phyloP scores from a whole-genome alignment of 495 filamentous ascomycete species.

The Lepraria neglecta region DNA sequence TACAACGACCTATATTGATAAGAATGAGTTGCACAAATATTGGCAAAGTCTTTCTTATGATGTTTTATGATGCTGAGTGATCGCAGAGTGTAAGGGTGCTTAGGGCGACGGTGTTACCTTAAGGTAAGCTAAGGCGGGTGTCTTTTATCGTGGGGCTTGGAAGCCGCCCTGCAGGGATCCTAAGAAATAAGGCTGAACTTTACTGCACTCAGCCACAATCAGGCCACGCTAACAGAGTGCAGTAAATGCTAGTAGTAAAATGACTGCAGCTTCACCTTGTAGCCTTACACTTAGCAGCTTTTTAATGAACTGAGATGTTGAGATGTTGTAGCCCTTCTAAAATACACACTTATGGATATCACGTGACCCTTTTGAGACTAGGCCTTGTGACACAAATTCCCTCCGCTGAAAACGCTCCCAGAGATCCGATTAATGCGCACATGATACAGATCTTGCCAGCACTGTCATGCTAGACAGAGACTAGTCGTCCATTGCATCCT shows the following conservation, averaged over 20 bases:
- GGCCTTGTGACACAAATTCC: background rate
- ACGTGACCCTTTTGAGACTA: background rate
- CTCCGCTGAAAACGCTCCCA: background rate
- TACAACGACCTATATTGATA: background rate
- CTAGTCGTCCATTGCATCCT: conserved; percentile 19
- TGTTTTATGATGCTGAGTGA: background rate
- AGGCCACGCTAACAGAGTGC: background rate
- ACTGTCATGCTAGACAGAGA: background rate
- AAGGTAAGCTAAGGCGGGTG: background rate
- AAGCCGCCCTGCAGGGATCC: background rate
- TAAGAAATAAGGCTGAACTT: conserved; percentile 5
- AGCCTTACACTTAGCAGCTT: background rate
- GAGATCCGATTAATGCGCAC: background rate
- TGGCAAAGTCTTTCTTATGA: background rate
- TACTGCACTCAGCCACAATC: conserved; percentile 11
- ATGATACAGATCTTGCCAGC: conserved; percentile 4
- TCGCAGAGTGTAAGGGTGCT: too few species aligned
- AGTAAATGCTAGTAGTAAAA: background rate
- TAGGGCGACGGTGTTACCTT: too few species aligned
- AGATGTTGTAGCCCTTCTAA: conserved; percentile 4
- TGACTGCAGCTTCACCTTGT: conserved; percentile 4
- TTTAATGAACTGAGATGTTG: background rate
- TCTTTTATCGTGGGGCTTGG: background rate
- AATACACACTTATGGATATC: conserved; percentile 10
- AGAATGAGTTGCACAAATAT: background rate